Evolutionary conservation across 2,329 filamentous ascomycete species (phyloP), one percentile per base, ranked within the genome.

Genomic region (Trichoderma sp.): DNA sequence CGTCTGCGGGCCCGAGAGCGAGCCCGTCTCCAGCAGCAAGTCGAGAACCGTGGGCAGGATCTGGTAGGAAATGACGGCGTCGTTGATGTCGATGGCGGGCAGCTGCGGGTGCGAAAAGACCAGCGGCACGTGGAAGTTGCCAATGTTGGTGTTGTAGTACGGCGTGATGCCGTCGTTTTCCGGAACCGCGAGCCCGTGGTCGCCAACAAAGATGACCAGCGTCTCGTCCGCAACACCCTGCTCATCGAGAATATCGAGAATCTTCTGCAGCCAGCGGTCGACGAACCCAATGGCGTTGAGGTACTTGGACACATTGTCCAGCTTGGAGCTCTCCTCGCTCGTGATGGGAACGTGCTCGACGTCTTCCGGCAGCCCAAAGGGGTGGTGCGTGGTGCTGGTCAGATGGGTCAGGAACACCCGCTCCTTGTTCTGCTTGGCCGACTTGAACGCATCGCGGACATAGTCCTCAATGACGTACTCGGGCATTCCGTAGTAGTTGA

Each of bases 31-130:
- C 66, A 75, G 67, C 34, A 76, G 72, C 1, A 76, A 67, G 41
- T 76, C 74, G 48, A 76, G 71, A 39, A 76, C 72, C 9, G 74
- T 75, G 1, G 74, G 74, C 6, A 76, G 69, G 26, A 76, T 73
- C 24, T 74, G 74, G 50, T 73, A 67, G 26, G 74, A 74, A 15
- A 72, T 71, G 9, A 74, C 72, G n/a, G 74, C 71, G 43, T 72
- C 72, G 21, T 73, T 65, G 64, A 76, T 71, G 52, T 76, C 72
- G 6, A 76, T 63, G n/a, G 70, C 66, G 2, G 74, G 74, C 34
- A 76, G 69, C 34, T 71, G 67, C 2, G 74, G 74, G 54, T 76
- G 74, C 14, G 72, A 71, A 51, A 76, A 70, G 19, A 73, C 70
- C 21, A 76, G 69, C 10, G 74, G 74, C 3, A 76, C 74, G 21